Evolutionary conservation across 768 basidiomycete species (phyloP).

Genomic region (Boletus edulis): DNA sequence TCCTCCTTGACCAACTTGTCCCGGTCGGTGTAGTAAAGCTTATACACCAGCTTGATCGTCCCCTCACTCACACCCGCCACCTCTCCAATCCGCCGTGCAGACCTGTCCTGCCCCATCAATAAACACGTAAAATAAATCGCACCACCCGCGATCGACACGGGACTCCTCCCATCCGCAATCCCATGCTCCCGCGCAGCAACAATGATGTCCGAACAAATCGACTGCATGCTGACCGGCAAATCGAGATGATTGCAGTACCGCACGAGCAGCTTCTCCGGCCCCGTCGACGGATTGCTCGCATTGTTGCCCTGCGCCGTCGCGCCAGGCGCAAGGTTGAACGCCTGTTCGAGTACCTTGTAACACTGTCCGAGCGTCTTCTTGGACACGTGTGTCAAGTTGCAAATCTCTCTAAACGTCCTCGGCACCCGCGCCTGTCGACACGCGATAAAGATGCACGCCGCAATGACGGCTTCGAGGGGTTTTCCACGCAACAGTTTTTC

Average conservation of each 20-base stretch:
- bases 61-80: slow-evolving; percentile 96
- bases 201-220: slow-evolving; percentile 82
- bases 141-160: slow-evolving; percentile 97
- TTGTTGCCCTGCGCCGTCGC: slow-evolving; percentile 54
- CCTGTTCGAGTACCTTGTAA: slow-evolving; percentile 84
- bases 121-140: slow-evolving; percentile 93
- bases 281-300: slow-evolving; percentile 45
- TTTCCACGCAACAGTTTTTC: slow-evolving; percentile 92
- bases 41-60: slow-evolving; percentile 90
- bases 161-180: slow-evolving; percentile 90
- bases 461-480: slow-evolving; percentile 88
- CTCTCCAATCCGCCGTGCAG: slow-evolving; percentile 79
- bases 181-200: slow-evolving; percentile 76
- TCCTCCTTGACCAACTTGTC: slow-evolving; percentile 81
- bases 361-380: slow-evolving; percentile 96
- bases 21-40: slow-evolving; percentile 68
- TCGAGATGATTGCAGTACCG: slow-evolving; percentile 94
- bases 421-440: slow-evolving; percentile 95
- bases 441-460: slow-evolving; percentile 97
- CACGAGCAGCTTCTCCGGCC: slow-evolving; percentile 85
- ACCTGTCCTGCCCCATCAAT: slow-evolving; percentile 71
- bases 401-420: slow-evolving; percentile 94
- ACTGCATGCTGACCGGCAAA: slow-evolving; percentile 77
- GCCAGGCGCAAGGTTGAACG: slow-evolving; percentile 85
- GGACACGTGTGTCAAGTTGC: slow-evolving; percentile 87